Percentiles rank a stretch among this genome's conserved stretches.
Conservation (phyloP, 441 rosid species). For the Erodium trifolium region DNA sequence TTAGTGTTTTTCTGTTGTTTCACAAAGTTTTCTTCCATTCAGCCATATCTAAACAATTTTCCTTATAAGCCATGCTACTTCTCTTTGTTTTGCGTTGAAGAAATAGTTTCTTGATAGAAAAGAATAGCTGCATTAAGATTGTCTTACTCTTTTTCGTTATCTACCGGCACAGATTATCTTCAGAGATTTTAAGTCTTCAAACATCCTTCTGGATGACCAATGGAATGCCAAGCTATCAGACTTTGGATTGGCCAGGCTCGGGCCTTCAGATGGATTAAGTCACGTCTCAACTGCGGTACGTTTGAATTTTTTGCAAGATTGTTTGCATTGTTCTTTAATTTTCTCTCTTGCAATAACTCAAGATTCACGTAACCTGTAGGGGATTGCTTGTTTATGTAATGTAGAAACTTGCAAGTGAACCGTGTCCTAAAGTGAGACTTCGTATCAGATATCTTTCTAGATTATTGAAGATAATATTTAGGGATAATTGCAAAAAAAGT, state of each 20-base stretch:
- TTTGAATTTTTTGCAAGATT: background rate
- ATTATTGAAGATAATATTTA: too few relatives aligned
- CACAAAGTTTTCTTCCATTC: background rate
- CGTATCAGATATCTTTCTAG: background rate
- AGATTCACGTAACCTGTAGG: background rate
- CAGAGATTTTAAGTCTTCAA: slow-evolving; percentile 86
- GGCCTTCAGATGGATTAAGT: slow-evolving; percentile 79
- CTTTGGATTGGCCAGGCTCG: slow-evolving; percentile 88
- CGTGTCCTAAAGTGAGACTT: background rate
- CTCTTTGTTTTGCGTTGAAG: too few relatives aligned
- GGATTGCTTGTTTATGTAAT: background rate
- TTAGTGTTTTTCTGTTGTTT: too few relatives aligned
- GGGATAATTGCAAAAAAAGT: too few relatives aligned
- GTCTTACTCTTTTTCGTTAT: background rate
- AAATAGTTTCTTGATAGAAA: background rate
- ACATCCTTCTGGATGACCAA: slow-evolving; percentile 72
- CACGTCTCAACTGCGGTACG: slow-evolving; percentile 88
- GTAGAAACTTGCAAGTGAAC: background rate
- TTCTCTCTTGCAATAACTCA: background rate
- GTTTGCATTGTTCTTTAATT: too few relatives aligned
- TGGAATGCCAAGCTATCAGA: slow-evolving; percentile 95
- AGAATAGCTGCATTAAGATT: background rate
- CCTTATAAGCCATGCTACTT: background rate
- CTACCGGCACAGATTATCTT: slow-evolving; percentile 57
- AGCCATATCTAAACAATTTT: background rate